Base-by-base conservation (phyloP, 257 asterid species). In the Thymus mandschuricus region DNA sequence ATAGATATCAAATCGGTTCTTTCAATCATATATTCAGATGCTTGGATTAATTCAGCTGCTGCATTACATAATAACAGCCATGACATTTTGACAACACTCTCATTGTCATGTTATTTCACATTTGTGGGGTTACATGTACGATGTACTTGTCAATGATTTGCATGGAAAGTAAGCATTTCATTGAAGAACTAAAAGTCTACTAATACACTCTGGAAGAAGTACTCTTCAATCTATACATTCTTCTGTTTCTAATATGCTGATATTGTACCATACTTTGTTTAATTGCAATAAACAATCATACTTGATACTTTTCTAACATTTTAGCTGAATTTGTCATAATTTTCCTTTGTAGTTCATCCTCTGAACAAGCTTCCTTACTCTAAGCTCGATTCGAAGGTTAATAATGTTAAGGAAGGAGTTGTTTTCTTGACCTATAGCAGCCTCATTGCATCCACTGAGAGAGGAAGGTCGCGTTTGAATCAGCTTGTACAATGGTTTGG, bases 401-500 rank as follows among this genome's bases (percentile, higher is more conserved):
- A 88, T 75, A 96, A 96, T 79, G 46, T 95, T 45, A 89, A 73
- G 81, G 99, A 87, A 76, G 99, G 99, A 75, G 97, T 95, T 80
- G 82, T 95, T 76, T 92, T 92, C 92, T 83, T 82, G 87, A 95
- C 99, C 35, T 95, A 95, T 80, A 95, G 92, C 84, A 95, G 99
- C 84, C 94, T 95, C 77, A 95, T 95, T 78, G 97, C 99, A 68
- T 95, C 99, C 77, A 89, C 99, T n/a, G 99, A 92, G 85, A 95
- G 68, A 85, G 99, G 99, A 2, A 91, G 96, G 63, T 82, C 96
- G 57, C 99, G 99, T 68, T 80, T 95, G 80, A 90, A 84, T 52
- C 99, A 95, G 84, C 99, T 95, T 83, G 96, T 87, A 44, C 95
- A 88, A 77, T 95, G 99, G 99, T 86, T 88, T 82, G 98, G 91